Base-by-base conservation (phyloP, 345 rosid genomes). In the Firmiana major region DNA sequence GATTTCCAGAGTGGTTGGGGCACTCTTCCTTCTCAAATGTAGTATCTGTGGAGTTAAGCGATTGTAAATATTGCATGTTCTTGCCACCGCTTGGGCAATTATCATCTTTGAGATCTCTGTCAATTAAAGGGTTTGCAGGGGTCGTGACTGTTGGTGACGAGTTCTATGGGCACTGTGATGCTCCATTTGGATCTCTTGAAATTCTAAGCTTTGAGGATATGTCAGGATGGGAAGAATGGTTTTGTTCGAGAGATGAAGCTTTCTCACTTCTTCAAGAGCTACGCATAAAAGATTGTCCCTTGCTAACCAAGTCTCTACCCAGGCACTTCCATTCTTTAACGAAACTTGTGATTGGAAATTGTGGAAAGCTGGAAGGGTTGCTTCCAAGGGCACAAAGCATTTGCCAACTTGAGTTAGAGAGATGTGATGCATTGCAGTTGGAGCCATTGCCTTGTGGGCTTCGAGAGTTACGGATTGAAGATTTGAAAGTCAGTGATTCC, bases 1-100 rank as follows among this genome's bases (percentile, higher is more conserved):
- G 3, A 53, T 71, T 71, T 53, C 62, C 75, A 0, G n/a, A 71
- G 53, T 71, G 75, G 75, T 63, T 71, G 6, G 75, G 75, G 15
- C 31, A 34, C 34, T n/a, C 31, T 53, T 71, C 75, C 0, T 71
- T 71, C 48, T 53, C 26, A 34, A 34, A 71, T 34, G 19, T 53
- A 53, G 75, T 71, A 53, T 71, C 75, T 71, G 1, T 71, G 48
- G 1, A 34, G 6, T 53, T 71, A n/a, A 5, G 62, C 1, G 2
- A 15, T 53, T 71, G 75, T 4, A 36, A 34, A 19, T 19, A 19
- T 71, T 71, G 75, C 31, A 0, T 10, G 1, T n/a, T 16, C 19
- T n/a, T 53, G 31, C 75, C 75, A 53, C 75, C 63, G 6, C 19
- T 71, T 53, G 75, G 75, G 12, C 46, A 53, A 10, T n/a, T 71